These are phyloP conservation scores for Xylaria arbuscula DNA, from an alignment of 2,329 filamentous ascomycete species.

Conservation along the genomic window DNA sequence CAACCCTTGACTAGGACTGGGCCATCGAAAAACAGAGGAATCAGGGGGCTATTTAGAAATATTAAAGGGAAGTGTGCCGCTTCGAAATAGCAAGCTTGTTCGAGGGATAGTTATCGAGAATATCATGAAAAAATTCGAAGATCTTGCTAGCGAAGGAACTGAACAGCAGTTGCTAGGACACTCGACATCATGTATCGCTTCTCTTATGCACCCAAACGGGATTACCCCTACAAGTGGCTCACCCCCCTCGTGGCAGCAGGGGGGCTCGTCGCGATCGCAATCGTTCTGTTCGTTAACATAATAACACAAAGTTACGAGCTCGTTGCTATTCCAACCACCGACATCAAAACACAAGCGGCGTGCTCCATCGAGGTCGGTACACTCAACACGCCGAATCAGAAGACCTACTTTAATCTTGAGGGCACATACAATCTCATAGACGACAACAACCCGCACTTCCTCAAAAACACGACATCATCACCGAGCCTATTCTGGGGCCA, in stretches of 20 bases:
- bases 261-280: conserved; percentile 30
- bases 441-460: conserved; percentile 23
- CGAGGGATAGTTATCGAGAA: background rate
- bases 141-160: background rate
- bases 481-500: conserved; percentile 36
- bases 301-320: conserved; percentile 25
- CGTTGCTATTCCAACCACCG: conserved; percentile 14
- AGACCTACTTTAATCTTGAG: conserved; percentile 27
- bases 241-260: conserved; percentile 37
- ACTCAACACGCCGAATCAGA: background rate
- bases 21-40: background rate
- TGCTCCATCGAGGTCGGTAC: conserved; percentile 26
- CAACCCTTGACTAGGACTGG: background rate
- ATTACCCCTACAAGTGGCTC: conserved; percentile 40
- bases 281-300: conserved; percentile 34
- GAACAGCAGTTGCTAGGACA: conserved; percentile 2
- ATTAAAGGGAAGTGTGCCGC: background rate
- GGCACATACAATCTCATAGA: conserved; percentile 33
- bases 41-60: background rate
- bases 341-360: conserved; percentile 8
- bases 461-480: conserved; percentile 21
- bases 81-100: background rate
- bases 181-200: conserved; percentile 14
- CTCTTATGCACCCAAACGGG: conserved; percentile 33
- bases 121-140: background rate